phyloP scores from a whole-genome alignment of 2,329 filamentous ascomycete genomes.

The Colletotrichum caudatum region DNA sequence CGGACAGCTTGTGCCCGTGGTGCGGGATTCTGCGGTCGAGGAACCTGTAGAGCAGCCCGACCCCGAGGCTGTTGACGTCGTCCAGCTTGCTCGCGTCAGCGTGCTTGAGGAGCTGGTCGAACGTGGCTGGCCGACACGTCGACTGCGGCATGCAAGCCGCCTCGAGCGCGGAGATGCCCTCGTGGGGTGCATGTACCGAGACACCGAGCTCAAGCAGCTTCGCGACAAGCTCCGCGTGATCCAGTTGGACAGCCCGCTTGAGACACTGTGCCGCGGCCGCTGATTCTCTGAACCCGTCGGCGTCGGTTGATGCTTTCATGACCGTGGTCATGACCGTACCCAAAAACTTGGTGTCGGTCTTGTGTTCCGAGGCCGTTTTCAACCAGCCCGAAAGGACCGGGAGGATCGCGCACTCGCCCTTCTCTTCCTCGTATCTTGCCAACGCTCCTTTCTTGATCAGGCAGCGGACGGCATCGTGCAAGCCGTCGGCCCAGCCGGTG shows the following conservation, averaged over 20 bases:
- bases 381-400: conserved; percentile 12
- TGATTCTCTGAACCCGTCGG: conserved; percentile 6
- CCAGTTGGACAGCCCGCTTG: not conserved
- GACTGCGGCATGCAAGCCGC: not conserved
- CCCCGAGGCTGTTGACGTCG: not conserved
- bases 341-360: not conserved
- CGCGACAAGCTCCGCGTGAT: not conserved
- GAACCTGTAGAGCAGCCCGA: conserved; percentile 3
- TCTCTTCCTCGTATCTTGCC: conserved; percentile 20
- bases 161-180: conserved; percentile 1
- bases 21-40: not conserved
- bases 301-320: not conserved
- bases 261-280: not conserved
- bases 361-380: too few relatives aligned
- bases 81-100: not conserved
- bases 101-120: conserved; percentile 8
- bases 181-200: not conserved
- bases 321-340: not conserved
- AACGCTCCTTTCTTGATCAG: conserved; percentile 11
- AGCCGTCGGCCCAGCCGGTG: not conserved
- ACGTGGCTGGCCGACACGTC: not conserved
- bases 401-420: not conserved
- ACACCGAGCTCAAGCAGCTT: conserved; percentile 1
- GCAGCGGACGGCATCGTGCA: conserved; percentile 9
- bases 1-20: not conserved